Percentiles rank a stretch among this genome's conserved stretches.
Conservation (phyloP, 176 grass and related monocot species). For the Lolium perenne region DNA sequence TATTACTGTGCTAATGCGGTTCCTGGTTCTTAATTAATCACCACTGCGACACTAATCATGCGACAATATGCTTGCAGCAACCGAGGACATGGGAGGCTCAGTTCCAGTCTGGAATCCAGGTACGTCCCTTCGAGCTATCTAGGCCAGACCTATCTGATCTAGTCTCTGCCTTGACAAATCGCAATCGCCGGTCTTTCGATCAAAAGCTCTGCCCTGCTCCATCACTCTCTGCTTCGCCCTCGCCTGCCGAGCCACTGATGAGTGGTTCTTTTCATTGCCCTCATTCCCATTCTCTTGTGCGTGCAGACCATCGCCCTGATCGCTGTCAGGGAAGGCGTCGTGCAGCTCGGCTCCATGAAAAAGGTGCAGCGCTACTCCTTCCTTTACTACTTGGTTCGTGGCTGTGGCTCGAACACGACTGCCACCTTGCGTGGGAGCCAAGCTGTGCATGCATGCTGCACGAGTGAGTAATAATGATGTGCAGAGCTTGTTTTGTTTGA, state of each 20-base stretch:
- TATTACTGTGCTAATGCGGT: neutral
- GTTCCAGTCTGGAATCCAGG: conserved; percentile 91
- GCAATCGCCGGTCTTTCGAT: conserved; percentile 39
- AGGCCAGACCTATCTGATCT: neutral
- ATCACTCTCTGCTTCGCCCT: neutral
- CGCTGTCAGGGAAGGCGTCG: conserved; percentile 93
- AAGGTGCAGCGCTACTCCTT: conserved; percentile 55
- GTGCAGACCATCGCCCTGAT: conserved; percentile 93
- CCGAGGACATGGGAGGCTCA: conserved; percentile 99
- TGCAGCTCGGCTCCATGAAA: conserved; percentile 92
- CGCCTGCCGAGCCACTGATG: neutral
- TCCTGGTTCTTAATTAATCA: neutral
- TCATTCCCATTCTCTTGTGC: neutral
- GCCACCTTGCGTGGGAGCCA: neutral
- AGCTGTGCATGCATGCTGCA: conserved; percentile 32
- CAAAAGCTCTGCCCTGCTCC: conserved; percentile 19
- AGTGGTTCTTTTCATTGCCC: neutral
- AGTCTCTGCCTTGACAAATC: conserved; percentile 50
- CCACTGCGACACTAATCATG: neutral
- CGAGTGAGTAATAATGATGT: neutral
- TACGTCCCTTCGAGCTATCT: conserved; percentile 18
- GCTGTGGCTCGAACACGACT: neutral
- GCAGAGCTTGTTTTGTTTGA: neutral
- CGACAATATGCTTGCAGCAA: conserved; percentile 49
- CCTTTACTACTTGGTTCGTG: no score